phyloP scores from a whole-genome alignment of 768 basidiomycete genomes.

The Hemileccinum rubropunctum region DNA sequence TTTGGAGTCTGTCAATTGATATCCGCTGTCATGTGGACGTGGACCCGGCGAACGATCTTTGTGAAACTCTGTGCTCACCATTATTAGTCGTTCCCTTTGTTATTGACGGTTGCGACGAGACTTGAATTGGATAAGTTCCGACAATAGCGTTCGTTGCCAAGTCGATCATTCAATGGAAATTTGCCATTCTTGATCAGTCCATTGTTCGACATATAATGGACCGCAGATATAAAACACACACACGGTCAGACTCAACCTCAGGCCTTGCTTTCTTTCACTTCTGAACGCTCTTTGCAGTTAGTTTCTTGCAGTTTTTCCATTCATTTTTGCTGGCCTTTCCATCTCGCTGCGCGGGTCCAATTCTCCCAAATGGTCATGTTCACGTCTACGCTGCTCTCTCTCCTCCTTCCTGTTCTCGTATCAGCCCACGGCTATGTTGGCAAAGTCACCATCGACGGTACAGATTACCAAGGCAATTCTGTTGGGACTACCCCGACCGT shows the following conservation, averaged over 20 bases:
- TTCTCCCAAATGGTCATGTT: slow-evolving; percentile 15
- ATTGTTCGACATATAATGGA: background rate
- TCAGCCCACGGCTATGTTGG: slow-evolving; percentile 29
- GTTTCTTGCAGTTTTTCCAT: background rate
- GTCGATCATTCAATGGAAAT: background rate
- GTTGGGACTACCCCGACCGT: slow-evolving; percentile 26
- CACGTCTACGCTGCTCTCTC: slow-evolving; percentile 9
- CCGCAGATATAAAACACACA: too few species aligned
- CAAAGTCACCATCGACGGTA: slow-evolving; percentile 29
- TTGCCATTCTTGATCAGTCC: background rate
- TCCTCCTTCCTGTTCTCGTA: slow-evolving; percentile 23
- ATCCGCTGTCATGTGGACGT: too few species aligned
- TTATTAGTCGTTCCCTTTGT: too few species aligned
- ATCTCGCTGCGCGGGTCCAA: slow-evolving; percentile 24
- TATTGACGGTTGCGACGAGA: too few species aligned
- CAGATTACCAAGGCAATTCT: slow-evolving; percentile 26
- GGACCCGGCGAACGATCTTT: too few species aligned
- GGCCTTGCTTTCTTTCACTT: background rate
- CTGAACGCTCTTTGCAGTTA: background rate
- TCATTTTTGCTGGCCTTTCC: slow-evolving; percentile 1
- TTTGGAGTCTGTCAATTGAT: too few species aligned
- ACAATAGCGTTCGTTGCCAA: background rate
- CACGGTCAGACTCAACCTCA: too few species aligned
- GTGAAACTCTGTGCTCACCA: too few species aligned
- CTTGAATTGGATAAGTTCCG: too few species aligned